These are phyloP conservation scores for Monosporascus sp. DNA, from an alignment of 2,329 filamentous ascomycete species.

Conservation along the genomic window DNA sequence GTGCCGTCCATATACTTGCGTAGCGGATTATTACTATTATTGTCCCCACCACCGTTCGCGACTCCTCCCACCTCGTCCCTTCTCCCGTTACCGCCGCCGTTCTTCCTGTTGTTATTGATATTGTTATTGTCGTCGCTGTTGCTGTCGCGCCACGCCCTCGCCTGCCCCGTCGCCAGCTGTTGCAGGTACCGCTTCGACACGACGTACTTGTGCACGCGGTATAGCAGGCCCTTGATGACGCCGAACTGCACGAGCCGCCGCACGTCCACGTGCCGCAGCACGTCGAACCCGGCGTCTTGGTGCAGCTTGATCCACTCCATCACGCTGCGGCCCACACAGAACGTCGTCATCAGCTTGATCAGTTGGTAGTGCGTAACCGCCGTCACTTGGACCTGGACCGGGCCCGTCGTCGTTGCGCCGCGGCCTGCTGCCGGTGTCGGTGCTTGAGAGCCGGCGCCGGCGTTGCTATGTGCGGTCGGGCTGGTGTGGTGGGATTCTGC, in stretches of 20 bases:
- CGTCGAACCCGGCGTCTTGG: constrained; percentile 56
- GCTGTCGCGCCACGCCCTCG: constrained; percentile 25
- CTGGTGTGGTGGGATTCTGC: neutral
- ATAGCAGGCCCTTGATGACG: constrained; percentile 89
- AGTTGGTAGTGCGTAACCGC: constrained; percentile 56
- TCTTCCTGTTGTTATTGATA: constrained; percentile 12
- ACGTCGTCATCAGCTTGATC: constrained; percentile 78
- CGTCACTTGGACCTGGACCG: no score
- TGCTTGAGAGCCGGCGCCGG: neutral
- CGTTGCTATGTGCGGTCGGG: neutral
- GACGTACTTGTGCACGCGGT: constrained; percentile 88
- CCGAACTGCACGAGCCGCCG: constrained; percentile 92
- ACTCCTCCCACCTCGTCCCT: constrained; percentile 5
- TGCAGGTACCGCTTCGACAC: constrained; percentile 61
- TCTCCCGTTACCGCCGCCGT: constrained; percentile 6
- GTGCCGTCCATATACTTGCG: constrained; percentile 67
- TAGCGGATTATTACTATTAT: constrained; percentile 35
- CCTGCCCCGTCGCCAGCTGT: constrained; percentile 49
- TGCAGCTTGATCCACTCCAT: constrained; percentile 82
- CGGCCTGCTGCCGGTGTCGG: constrained; percentile 1
- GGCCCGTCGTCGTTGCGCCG: constrained; percentile 1
- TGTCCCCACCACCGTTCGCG: constrained; percentile 2
- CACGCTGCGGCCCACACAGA: constrained; percentile 77
- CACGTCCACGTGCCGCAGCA: constrained; percentile 75
- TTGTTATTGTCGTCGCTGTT: constrained; percentile 21